Evolutionary conservation across 2,329 filamentous ascomycete species (phyloP), one percentile per base, ranked within the genome.

Genomic region (Phaeosphaeriaceae sp.): DNA sequence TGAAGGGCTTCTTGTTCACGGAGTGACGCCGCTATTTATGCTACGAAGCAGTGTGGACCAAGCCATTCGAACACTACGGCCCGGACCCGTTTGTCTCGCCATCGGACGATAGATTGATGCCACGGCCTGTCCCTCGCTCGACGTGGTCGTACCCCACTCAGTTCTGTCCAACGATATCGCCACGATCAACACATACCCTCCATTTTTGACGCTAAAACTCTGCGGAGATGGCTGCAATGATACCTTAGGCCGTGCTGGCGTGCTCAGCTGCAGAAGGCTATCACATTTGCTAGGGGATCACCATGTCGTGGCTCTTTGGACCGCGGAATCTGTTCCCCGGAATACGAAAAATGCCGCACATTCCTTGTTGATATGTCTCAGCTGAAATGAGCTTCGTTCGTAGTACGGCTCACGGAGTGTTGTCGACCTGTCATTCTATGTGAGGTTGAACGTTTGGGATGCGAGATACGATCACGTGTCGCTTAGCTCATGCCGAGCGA

Each of bases 231-330:
- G 74, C 73, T 79, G 76, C 76, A 76, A 79, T 79, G 77, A 76
- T 71, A 79, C 78, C 77, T 73, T 78, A 78, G 76, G 68, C 74
- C 69, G 71, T 77, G 70, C 76, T 69, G 76, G 72, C 72, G 73
- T 72, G 56, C 74, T 73, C 73, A 77, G 73, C 73, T 77, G 78
- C 78, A 79, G 71, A 75, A 61, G 72, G 69, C 72, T 76, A 78
- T 77, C 76, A 78, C 75, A 77, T 73, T 62, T 75, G 66, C 72
- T 75, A 75, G 71, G 72, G 68, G 74, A 74, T 76, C 68, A 72
- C 70, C 66, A 68, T 66, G 64, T 78, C 76, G 80, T 82, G 79
- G 80, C 79, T 78, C 75, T 72, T 58, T 74, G 67, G 65, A 78
- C 77, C 75, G 76, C 78, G 76, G 79, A 77, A 78, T 78, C 69